phyloP scores from a whole-genome alignment of 768 basidiomycete genomes.

The Leccinum variicolor region DNA sequence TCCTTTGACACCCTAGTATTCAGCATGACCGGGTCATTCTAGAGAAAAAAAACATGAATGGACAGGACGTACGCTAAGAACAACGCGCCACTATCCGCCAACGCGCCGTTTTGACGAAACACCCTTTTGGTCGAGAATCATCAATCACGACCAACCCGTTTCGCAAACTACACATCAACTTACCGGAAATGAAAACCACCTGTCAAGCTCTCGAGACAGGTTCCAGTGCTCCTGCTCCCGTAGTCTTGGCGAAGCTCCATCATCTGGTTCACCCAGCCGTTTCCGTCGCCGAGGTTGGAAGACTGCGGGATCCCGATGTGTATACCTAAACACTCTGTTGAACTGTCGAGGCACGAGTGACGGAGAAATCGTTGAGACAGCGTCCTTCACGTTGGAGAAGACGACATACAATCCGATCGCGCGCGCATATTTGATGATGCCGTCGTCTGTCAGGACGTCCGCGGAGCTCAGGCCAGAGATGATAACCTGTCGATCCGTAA shows the following conservation, averaged over 20 bases:
- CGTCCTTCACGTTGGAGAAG: not conserved
- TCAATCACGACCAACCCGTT: not conserved
- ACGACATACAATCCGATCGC: conserved; percentile 59
- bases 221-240: conserved; percentile 32
- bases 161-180: not conserved
- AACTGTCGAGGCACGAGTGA: conserved; percentile 22
- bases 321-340: conserved; percentile 37
- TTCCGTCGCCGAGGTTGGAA: conserved; percentile 47
- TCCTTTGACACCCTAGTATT: conserved; percentile 44
- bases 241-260: conserved; percentile 43
- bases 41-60: not conserved
- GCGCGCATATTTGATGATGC: conserved; percentile 54
- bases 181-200: conserved; percentile 50
- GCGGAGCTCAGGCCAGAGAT: conserved; percentile 62
- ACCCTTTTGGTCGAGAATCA: conserved; percentile 30
- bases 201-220: conserved; percentile 41
- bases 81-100: conserved; percentile 44
- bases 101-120: conserved; percentile 55
- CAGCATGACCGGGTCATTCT: not conserved
- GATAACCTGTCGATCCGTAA: conserved; percentile 42
- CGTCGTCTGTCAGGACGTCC: conserved; percentile 50
- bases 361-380: not conserved
- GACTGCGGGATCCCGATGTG: conserved; percentile 34
- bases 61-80: conserved; percentile 50
- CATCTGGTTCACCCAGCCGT: conserved; percentile 42